phyloP scores from a whole-genome alignment of 805 yeast genomes.

The Naumovozyma castellii region DNA sequence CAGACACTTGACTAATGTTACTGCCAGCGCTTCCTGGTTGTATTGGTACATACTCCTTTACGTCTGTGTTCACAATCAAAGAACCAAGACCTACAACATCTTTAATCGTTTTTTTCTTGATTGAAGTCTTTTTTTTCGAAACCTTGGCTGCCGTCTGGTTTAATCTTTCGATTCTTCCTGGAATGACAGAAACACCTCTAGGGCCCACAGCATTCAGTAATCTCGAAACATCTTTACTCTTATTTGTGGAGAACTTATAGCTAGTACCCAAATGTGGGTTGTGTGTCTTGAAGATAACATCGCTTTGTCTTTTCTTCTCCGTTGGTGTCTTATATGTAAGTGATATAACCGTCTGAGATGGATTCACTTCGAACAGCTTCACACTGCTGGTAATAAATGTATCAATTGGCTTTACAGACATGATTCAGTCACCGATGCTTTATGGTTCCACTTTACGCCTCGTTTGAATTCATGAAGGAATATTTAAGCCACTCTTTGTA shows the following conservation, averaged over 20 bases:
- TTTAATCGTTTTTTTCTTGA: conserved; percentile 4
- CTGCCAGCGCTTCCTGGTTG: conserved; percentile 7
- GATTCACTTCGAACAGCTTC: conserved; percentile 36
- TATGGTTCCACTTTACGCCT: background rate
- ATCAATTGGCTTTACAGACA: conserved; percentile 31
- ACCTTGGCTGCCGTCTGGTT: conserved; percentile 2
- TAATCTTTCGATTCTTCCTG: conserved; percentile 18
- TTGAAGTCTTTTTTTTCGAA: conserved; percentile 3
- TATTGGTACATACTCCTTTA: conserved; percentile 18
- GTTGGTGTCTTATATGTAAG: conserved; percentile 32
- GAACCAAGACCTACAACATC: conserved; percentile 22
- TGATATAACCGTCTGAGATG: conserved; percentile 26
- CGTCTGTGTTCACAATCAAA: conserved; percentile 22
- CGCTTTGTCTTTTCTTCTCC: conserved; percentile 8
- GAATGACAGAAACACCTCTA: conserved; percentile 37
- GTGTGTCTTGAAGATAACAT: conserved; percentile 44
- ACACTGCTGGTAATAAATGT: conserved; percentile 35
- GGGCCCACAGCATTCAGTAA: conserved; percentile 69
- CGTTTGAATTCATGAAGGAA: no score
- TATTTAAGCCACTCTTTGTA: no score
- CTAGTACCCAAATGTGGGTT: conserved; percentile 58
- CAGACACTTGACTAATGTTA: conserved; percentile 3
- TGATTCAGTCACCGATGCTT: conserved; percentile 1
- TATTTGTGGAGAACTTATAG: conserved; percentile 47
- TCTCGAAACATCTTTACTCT: conserved; percentile 65